A percentile compares a stretch with the other conserved stretches of the same genome.
Conservation (phyloP, 805 yeast species). For the Wickerhamomyces chambardii region DNA sequence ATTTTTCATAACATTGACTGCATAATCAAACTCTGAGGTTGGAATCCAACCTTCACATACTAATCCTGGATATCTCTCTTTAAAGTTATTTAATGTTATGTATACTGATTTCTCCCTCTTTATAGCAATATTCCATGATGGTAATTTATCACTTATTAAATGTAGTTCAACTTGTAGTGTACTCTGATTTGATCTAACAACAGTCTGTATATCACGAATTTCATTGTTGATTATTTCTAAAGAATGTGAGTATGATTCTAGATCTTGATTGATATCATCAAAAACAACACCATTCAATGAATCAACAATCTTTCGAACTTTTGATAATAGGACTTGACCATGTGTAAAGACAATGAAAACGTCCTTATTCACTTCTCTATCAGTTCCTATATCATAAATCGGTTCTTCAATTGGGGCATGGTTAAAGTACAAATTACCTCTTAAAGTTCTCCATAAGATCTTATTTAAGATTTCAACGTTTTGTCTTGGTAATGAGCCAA, state of each 20-base stretch:
- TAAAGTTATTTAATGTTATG: slow-evolving; percentile 69
- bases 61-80: slow-evolving; percentile 52
- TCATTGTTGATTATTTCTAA: slow-evolving; percentile 32
- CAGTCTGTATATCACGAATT: slow-evolving; percentile 48
- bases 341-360: slow-evolving; percentile 89
- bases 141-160: slow-evolving; percentile 66
- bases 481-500: slow-evolving; percentile 76
- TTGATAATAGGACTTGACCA: slow-evolving; percentile 63
- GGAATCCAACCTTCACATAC: slow-evolving; percentile 98
- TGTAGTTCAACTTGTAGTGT: slow-evolving; percentile 72
- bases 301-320: slow-evolving; percentile 78
- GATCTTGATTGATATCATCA: slow-evolving; percentile 41
- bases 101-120: slow-evolving; percentile 81
- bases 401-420: slow-evolving; percentile 65
- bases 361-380: slow-evolving; percentile 56
- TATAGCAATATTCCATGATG: slow-evolving; percentile 60
- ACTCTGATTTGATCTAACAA: slow-evolving; percentile 52
- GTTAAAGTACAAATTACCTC: slow-evolving; percentile 84
- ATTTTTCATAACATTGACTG: not conserved
- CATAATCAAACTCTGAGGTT: slow-evolving; percentile 50
- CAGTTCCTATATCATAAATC: slow-evolving; percentile 52
- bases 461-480: slow-evolving; percentile 67
- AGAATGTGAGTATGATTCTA: slow-evolving; percentile 8
- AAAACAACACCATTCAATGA: slow-evolving; percentile 79
- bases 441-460: slow-evolving; percentile 83